Base-by-base conservation (phyloP, 2,329 filamentous ascomycete species). In the Arthrobotrys megalospora region DNA sequence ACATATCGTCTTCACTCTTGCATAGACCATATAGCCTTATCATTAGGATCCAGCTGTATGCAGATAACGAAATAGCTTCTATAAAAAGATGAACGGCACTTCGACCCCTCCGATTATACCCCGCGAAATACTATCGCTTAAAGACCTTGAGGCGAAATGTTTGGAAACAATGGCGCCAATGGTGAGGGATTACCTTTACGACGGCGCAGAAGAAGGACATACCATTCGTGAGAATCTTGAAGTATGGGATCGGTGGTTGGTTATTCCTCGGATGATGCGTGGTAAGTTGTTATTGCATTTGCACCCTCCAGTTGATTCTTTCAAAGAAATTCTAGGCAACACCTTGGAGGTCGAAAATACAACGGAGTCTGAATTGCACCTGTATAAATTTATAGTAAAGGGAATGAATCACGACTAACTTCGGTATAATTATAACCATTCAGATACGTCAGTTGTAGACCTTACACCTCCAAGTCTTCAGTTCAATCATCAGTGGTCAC, bases 111-210 rank as follows among this genome's bases (percentile, higher is more conserved):
- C 34, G 21, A 24, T 0, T 43, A 60, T 60, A 60, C 66, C 66
- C n/a, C 87, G 83, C 83, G 85, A 81, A 48, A 77, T 83, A 14
- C 80, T 84, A 36, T 83, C 83, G 45, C 84, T 85, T 32, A 80
- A 80, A 11, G 86, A 87, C 50, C 80, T 87, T 14, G 85, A 86
- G 81, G 82, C 81, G 28, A 62, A 82, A 55, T 86, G 84, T 12
- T 84, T 83, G 64, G 82, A 82, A 19, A 85, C 83, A 48, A 82
- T 87, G 38, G 83, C 85, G 0, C 83, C 82, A 19, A 85, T 85
- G 83, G 67, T 36, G 8, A 28, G 76, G 86, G 88, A 89, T 63
- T 89, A 89, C 83, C 89, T 87, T 82, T 89, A 89, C 81, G 88
- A 87, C 76, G 88, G 88, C 5, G 87, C 88, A 4, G 89, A 88